phyloP scores from a whole-genome alignment of 2,329 filamentous ascomycete species.

The Lecanicillium sp. region DNA sequence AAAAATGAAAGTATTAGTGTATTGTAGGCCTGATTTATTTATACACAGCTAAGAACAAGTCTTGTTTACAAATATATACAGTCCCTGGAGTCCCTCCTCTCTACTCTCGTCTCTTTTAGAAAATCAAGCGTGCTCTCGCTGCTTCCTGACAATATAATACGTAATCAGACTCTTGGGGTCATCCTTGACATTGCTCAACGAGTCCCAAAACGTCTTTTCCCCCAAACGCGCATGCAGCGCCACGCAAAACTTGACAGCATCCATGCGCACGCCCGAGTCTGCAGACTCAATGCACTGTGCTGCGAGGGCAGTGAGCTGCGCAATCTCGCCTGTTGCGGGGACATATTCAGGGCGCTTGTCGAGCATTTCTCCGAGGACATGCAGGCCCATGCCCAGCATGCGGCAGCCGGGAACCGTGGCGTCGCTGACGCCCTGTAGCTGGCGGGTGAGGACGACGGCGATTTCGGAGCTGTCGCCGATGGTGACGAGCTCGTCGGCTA shows the following conservation, averaged over 20 bases:
- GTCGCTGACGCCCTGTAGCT: slow-evolving; percentile 35
- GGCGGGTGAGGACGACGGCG: slow-evolving; percentile 41
- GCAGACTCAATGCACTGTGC: slow-evolving; percentile 50
- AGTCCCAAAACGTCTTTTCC: slow-evolving; percentile 58
- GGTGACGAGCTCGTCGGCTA: slow-evolving; percentile 62
- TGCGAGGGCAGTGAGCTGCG: slow-evolving; percentile 40
- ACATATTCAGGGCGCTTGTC: slow-evolving; percentile 38
- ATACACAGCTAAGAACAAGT: too few relatives aligned
- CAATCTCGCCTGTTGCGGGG: slow-evolving; percentile 43
- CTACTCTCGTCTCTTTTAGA: too few relatives aligned
- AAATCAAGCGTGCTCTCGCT: slow-evolving; percentile 28
- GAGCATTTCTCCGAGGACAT: slow-evolving; percentile 53
- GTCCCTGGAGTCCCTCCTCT: too few relatives aligned
- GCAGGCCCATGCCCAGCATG: slow-evolving; percentile 53
- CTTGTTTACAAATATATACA: too few relatives aligned
- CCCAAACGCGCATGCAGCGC: slow-evolving; percentile 57
- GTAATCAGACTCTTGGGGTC: slow-evolving; percentile 70
- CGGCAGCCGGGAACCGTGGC: slow-evolving; percentile 37
- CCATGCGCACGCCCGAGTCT: slow-evolving; percentile 59
- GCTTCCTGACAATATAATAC: slow-evolving; percentile 70
- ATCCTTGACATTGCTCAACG: slow-evolving; percentile 55
- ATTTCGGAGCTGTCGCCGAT: slow-evolving; percentile 58
- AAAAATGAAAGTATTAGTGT: too few relatives aligned
- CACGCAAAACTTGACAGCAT: slow-evolving; percentile 72
- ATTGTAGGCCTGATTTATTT: too few relatives aligned